These are phyloP conservation scores for Sporothrix brunneoviolacea DNA, from an alignment of 2,329 filamentous ascomycete species.

Conservation along the genomic window DNA sequence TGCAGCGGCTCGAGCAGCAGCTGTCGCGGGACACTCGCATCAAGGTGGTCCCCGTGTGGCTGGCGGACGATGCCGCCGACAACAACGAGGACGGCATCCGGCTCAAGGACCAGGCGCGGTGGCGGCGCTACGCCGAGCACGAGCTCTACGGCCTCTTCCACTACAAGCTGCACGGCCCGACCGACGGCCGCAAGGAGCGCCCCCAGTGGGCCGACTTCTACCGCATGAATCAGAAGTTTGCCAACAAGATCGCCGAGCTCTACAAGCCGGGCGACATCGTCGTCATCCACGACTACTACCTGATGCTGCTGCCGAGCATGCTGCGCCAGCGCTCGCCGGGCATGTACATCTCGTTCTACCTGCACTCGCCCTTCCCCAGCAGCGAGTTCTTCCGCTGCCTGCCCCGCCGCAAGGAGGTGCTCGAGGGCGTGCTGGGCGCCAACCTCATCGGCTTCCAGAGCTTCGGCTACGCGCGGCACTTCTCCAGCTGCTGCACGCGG, in stretches of 20 bases:
- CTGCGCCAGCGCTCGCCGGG: slow-evolving; percentile 78
- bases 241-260: slow-evolving; percentile 76
- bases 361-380: slow-evolving; percentile 91
- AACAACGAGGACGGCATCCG: slow-evolving; percentile 59
- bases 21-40: slow-evolving; percentile 67
- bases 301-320: slow-evolving; percentile 83
- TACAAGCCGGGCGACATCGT: slow-evolving; percentile 93
- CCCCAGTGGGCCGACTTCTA: slow-evolving; percentile 89
- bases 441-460: slow-evolving; percentile 96
- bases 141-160: slow-evolving; percentile 91
- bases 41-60: slow-evolving; percentile 81
- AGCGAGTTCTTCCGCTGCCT: slow-evolving; percentile 91
- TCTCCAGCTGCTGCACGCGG: slow-evolving; percentile 86
- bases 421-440: slow-evolving; percentile 82
- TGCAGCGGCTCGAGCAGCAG: slow-evolving; percentile 65
- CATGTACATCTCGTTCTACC: slow-evolving; percentile 90
- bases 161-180: slow-evolving; percentile 90
- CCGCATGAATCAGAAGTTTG: slow-evolving; percentile 86
- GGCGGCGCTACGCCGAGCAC: slow-evolving; percentile 85
- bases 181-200: slow-evolving; percentile 73
- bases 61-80: slow-evolving; percentile 65
- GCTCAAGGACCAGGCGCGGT: slow-evolving; percentile 75
- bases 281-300: slow-evolving; percentile 89
- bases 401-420: slow-evolving; percentile 78
- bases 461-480: slow-evolving; percentile 90